Evolutionary conservation across 306 rosid genomes (phyloP).

Genomic region (Quillaja saponaria): DNA sequence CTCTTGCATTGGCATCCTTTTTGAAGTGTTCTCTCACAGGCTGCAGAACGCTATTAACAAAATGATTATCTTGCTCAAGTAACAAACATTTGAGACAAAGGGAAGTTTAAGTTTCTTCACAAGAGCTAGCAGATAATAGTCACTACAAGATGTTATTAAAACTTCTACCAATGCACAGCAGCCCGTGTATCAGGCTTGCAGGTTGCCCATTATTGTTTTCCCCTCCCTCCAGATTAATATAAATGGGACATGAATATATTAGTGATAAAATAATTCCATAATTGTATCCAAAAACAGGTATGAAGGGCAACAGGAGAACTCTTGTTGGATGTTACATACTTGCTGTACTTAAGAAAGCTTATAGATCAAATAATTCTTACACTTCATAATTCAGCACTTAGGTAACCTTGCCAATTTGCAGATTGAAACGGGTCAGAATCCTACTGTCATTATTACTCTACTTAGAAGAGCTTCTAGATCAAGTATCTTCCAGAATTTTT

Average conservation of each 20-base stretch:
- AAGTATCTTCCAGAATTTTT: too few species aligned
- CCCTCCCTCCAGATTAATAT: not conserved
- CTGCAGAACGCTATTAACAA: slow-evolving; percentile 37
- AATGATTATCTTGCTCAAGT: not conserved
- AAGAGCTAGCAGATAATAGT: not conserved
- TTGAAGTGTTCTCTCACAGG: slow-evolving; percentile 78
- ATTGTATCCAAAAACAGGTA: not conserved
- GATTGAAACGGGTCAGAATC: not conserved
- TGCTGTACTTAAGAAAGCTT: not conserved
- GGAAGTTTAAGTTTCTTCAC: not conserved
- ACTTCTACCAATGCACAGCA: not conserved
- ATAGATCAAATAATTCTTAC: not conserved
- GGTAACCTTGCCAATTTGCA: not conserved
- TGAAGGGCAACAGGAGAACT: not conserved
- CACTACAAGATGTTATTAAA: not conserved
- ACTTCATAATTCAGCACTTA: not conserved
- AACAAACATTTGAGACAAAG: not conserved
- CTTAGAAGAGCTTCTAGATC: too few species aligned
- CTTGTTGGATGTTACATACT: not conserved
- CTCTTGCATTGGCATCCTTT: slow-evolving; percentile 64
- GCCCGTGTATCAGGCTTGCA: not conserved
- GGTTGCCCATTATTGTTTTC: not conserved
- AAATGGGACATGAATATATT: not conserved
- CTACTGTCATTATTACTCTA: too few species aligned
- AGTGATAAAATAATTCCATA: not conserved